Conservation (phyloP, 108 stramenopile genomes). For the Mayamaea pseudoterrestris region DNA sequence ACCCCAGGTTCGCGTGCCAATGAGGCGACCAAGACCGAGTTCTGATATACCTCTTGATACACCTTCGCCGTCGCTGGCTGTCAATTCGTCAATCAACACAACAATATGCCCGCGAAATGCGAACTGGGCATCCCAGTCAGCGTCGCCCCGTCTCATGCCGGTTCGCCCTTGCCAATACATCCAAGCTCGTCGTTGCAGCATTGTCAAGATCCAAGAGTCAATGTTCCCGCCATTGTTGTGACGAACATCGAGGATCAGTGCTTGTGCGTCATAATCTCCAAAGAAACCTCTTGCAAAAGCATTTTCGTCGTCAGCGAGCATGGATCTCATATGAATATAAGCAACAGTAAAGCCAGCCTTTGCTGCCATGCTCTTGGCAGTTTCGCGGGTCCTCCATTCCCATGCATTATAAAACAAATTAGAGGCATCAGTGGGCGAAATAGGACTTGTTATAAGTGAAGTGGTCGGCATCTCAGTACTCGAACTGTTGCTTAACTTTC, state of each 20-base stretch:
- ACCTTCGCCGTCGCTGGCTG: conserved; percentile 63
- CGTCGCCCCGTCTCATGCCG: conserved; percentile 34
- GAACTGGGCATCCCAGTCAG: conserved; percentile 61
- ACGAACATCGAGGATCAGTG: conserved; percentile 59
- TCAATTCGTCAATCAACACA: conserved; percentile 60
- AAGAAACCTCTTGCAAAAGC: conserved; percentile 63
- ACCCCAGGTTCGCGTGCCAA: conserved; percentile 75
- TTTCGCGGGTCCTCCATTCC: conserved; percentile 56
- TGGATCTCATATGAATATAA: conserved; percentile 47
- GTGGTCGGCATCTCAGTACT: not conserved
- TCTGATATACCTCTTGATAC: conserved; percentile 58
- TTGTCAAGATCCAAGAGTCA: conserved; percentile 57
- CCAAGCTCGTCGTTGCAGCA: conserved; percentile 56
- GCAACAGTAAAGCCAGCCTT: conserved; percentile 50
- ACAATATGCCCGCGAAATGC: conserved; percentile 65
- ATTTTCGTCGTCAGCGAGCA: conserved; percentile 46
- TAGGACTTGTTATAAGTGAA: conserved; percentile 33
- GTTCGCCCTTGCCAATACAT: conserved; percentile 55
- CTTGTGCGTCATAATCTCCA: conserved; percentile 58
- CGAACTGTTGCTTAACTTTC: not conserved
- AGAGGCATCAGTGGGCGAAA: conserved; percentile 19
- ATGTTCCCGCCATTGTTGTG: conserved; percentile 67
- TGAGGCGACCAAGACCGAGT: conserved; percentile 57
- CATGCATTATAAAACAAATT: conserved; percentile 45
- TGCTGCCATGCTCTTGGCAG: conserved; percentile 31